phyloP scores from a whole-genome alignment of 768 basidiomycete genomes.

The Panellus pusillus region DNA sequence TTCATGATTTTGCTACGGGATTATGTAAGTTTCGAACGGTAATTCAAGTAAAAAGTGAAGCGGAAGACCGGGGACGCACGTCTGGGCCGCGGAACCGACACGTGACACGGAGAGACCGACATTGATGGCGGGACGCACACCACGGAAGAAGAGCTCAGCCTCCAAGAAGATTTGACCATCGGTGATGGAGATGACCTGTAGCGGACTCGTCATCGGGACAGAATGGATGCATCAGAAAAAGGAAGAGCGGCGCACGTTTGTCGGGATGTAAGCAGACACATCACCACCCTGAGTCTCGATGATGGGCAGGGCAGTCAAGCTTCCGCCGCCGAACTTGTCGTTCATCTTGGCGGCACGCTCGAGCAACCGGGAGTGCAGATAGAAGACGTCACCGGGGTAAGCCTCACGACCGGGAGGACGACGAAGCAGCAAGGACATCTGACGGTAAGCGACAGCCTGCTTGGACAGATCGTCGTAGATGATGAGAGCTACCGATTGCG shows the following conservation, averaged over 20 bases:
- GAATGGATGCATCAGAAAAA: neutral
- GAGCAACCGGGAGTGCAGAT: constrained; percentile 99
- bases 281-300: constrained; percentile 99
- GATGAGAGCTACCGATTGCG: constrained; percentile 69
- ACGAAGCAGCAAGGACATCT: constrained; percentile 99
- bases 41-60: constrained; percentile 1
- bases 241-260: constrained; percentile 67
- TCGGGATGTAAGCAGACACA: constrained; percentile 99
- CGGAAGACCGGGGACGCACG: constrained; percentile 54
- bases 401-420: constrained; percentile 99
- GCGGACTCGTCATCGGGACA: neutral
- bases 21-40: no score
- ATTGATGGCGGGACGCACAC: constrained; percentile 99
- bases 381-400: constrained; percentile 99
- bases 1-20: constrained; percentile 91
- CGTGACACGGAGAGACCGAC: constrained; percentile 99
- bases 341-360: constrained; percentile 99
- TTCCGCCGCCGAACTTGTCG: constrained; percentile 98
- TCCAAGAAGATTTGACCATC: constrained; percentile 99
- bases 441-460: constrained; percentile 99
- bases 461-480: constrained; percentile 99
- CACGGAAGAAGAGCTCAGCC: constrained; percentile 99
- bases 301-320: constrained; percentile 97
- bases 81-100: constrained; percentile 99
- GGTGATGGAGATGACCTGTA: constrained; percentile 97